phyloP scores from a whole-genome alignment of 495 filamentous ascomycete species.

The Podospora comata region DNA sequence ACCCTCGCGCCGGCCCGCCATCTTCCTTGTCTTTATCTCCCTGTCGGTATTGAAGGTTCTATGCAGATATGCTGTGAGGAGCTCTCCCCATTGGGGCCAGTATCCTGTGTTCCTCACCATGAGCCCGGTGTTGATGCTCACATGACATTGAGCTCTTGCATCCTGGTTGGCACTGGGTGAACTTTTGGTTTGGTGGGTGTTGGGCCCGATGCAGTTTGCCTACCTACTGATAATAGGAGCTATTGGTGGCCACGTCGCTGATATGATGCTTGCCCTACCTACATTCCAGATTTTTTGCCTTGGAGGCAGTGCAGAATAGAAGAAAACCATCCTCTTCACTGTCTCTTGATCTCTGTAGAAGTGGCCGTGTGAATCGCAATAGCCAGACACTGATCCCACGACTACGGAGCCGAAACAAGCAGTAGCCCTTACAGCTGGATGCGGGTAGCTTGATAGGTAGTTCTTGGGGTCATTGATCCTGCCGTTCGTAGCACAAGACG shows the following conservation, averaged over 20 bases:
- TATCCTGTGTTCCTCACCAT: not conserved
- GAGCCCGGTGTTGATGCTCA: not conserved
- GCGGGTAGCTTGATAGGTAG: not conserved
- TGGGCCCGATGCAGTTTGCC: not conserved
- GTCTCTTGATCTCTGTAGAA: not conserved
- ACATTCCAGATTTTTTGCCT: no score
- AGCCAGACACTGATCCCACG: not conserved
- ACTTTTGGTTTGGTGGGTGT: not conserved
- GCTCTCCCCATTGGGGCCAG: not conserved
- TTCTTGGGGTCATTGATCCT: not conserved
- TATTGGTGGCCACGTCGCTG: not conserved
- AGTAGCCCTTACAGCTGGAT: not conserved
- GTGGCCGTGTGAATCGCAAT: not conserved
- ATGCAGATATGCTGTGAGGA: not conserved
- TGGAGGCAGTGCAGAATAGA: no score
- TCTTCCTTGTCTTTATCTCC: not conserved
- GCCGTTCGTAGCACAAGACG: not conserved
- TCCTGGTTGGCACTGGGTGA: not conserved
- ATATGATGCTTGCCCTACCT: not conserved
- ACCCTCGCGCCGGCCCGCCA: not conserved
- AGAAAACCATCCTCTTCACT: not conserved
- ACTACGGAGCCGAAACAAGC: not conserved
- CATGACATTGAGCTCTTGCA: not conserved
- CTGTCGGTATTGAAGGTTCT: not conserved
- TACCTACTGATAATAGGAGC: not conserved